Evolutionary conservation across 1,139 yeast species (phyloP), one percentile per base, ranked within the genome.

Genomic region (Chernovozyma sophiae-reginae): DNA sequence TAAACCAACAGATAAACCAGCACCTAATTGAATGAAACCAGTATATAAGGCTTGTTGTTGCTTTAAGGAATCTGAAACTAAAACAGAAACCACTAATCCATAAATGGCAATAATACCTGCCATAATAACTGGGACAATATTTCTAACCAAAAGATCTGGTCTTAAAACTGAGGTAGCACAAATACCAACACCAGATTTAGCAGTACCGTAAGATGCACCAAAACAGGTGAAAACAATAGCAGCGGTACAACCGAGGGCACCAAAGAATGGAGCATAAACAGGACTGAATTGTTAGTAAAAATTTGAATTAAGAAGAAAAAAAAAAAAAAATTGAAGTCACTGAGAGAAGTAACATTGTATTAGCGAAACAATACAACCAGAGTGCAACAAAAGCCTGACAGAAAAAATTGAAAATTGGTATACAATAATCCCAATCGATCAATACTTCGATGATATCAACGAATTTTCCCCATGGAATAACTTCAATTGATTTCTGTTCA

Each of bases 141-240:
- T 83, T 67, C 79, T 85, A 51, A 89, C 95, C 68, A 84, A 78
- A 65, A 87, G 77, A 64, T 92, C 97, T 48, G 98, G 98, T 78
- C 97, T 86, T 63, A 92, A 75, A 45, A 90, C 96, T 68, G 96
- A 86, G 51, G 97, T 89, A 61, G 96, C 98, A 73, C 97, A 89
- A 60, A 94, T 90, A 80, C 99, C 98, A 47, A 92, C 95, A 71
- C 99, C 99, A 30, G 96, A 85, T 72, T 94, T 94, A 58, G 99
- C 99, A 50, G 98, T 94, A 74, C 98, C 99, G 65, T 90, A 89
- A 39, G 97, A 92, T 52, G 99, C 97, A 74, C 99, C 99, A 57
- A 90, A 85, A 67, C 96, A 87, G 65, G 98, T 92, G 79, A 92
- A 89, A 58, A 92, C 86, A 61, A 94, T 92, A 65, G 99, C 97